Evolutionary conservation across 768 basidiomycete genomes (phyloP).

Genomic region (Guyanaporus albipodus): DNA sequence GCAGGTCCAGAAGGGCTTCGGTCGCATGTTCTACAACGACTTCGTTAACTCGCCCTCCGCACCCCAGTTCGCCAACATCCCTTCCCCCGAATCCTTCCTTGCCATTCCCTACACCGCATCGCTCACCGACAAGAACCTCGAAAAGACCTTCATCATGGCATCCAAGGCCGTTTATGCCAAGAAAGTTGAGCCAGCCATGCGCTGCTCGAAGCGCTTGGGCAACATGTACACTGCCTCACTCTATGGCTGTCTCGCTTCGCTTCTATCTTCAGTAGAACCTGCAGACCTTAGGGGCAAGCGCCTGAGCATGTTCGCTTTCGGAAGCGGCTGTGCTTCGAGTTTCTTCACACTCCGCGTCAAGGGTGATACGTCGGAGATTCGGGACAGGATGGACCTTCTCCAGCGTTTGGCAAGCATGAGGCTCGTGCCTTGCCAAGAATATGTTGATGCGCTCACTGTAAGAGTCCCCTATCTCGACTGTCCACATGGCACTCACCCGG

Average conservation of each 20-base stretch:
- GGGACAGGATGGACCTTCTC: constrained; percentile 75
- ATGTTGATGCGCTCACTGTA: constrained; percentile 77
- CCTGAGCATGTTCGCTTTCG: constrained; percentile 93
- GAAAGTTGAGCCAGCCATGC: constrained; percentile 79
- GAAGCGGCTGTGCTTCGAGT: constrained; percentile 89
- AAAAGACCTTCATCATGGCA: constrained; percentile 87
- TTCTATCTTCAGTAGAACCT: constrained; percentile 72
- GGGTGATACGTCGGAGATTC: constrained; percentile 82
- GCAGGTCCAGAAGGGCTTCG: constrained; percentile 96
- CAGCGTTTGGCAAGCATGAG: constrained; percentile 79
- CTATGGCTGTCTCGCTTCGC: constrained; percentile 89
- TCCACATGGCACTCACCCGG: not conserved
- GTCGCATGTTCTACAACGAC: constrained; percentile 88
- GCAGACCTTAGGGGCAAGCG: constrained; percentile 75
- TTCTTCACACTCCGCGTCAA: constrained; percentile 88
- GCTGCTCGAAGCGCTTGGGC: constrained; percentile 84
- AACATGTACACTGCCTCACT: constrained; percentile 99
- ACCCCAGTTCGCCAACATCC: constrained; percentile 64
- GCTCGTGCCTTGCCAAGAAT: constrained; percentile 89
- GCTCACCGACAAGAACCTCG: constrained; percentile 89
- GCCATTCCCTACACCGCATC: constrained; percentile 64
- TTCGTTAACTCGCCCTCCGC: constrained; percentile 75
- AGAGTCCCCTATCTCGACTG: constrained; percentile 18
- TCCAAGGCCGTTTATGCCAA: constrained; percentile 71
- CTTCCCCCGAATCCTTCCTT: constrained; percentile 68